These are phyloP conservation scores for Mycosphaerelloides madeirae DNA, from an alignment of 2,329 filamentous ascomycete species.

Conservation along the genomic window DNA sequence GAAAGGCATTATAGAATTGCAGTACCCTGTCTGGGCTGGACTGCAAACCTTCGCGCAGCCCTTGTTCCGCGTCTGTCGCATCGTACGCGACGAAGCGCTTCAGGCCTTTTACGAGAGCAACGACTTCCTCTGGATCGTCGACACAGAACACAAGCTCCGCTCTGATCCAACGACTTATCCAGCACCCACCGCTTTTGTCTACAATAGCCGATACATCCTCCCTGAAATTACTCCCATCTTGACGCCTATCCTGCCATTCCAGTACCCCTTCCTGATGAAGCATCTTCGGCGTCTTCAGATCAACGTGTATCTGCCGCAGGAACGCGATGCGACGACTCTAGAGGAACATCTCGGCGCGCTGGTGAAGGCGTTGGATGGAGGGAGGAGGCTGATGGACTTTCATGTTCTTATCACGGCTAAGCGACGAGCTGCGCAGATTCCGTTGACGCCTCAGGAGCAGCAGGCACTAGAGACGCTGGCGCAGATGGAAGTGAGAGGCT, in stretches of 20 bases:
- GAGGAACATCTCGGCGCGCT: conserved; percentile 7
- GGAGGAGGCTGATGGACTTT: conserved; percentile 12
- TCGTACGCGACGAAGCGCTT: conserved; percentile 16
- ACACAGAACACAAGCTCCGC: conserved; percentile 12
- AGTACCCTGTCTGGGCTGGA: conserved; percentile 21
- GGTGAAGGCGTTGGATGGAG: conserved; percentile 16
- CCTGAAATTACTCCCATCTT: conserved; percentile 1
- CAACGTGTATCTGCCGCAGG: conserved; percentile 18
- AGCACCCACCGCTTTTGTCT: background rate
- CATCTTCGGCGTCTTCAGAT: conserved; percentile 18
- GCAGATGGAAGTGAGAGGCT: conserved; percentile 19
- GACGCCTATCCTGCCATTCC: conserved; percentile 18
- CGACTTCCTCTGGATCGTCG: conserved; percentile 22
- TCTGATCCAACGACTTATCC: conserved; percentile 11
- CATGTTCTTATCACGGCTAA: conserved; percentile 17
- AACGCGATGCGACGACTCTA: conserved; percentile 4
- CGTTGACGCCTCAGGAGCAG: conserved; percentile 8
- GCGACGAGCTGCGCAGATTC: conserved; percentile 10
- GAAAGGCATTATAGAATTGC: conserved; percentile 17
- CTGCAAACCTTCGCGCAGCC: conserved; percentile 15
- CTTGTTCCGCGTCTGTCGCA: conserved; percentile 15
- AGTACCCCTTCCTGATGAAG: conserved; percentile 15
- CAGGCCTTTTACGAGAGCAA: conserved; percentile 23
- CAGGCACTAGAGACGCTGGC: conserved; percentile 14
- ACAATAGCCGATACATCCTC: background rate